phyloP scores from a whole-genome alignment of 345 rosid genomes.

The Adansonia digitata region DNA sequence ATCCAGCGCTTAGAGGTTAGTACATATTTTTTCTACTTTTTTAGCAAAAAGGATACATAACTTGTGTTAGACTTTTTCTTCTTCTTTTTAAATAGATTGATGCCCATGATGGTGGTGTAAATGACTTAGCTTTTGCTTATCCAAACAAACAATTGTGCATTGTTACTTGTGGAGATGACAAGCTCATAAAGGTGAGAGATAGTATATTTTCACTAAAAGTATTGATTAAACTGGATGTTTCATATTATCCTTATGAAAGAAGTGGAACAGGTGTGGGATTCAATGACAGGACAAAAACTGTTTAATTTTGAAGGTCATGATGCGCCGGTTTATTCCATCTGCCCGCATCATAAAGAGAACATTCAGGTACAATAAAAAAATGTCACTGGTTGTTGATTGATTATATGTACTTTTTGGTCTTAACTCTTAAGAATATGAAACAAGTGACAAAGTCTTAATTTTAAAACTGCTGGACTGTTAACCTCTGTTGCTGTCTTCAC shows the following conservation, averaged over 20 bases:
- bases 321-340: slow-evolving; percentile 78
- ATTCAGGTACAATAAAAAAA: slow-evolving; percentile 52
- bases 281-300: slow-evolving; percentile 44
- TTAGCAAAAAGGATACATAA: not conserved
- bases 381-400: not conserved
- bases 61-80: slow-evolving; percentile 13
- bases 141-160: slow-evolving; percentile 76
- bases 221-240: slow-evolving; percentile 11
- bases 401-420: not conserved
- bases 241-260: slow-evolving; percentile 23
- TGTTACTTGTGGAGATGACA: slow-evolving; percentile 91
- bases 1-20: slow-evolving; percentile 61
- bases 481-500: not conserved
- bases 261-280: slow-evolving; percentile 81
- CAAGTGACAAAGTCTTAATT: not conserved
- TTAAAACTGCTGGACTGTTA: not conserved
- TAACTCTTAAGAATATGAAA: not conserved
- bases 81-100: slow-evolving; percentile 60
- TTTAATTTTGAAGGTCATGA: slow-evolving; percentile 84
- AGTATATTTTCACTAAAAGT: slow-evolving; percentile 3
- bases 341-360: slow-evolving; percentile 85
- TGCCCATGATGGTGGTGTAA: slow-evolving; percentile 80
- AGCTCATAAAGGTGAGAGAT: slow-evolving; percentile 63
- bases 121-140: slow-evolving; percentile 82
- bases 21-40: slow-evolving; percentile 3